A percentile compares a stretch with the other conserved stretches of the same genome.
Evolutionary conservation across 179 eudicot species (phyloP).

Genomic region (Nepenthes alata): DNA sequence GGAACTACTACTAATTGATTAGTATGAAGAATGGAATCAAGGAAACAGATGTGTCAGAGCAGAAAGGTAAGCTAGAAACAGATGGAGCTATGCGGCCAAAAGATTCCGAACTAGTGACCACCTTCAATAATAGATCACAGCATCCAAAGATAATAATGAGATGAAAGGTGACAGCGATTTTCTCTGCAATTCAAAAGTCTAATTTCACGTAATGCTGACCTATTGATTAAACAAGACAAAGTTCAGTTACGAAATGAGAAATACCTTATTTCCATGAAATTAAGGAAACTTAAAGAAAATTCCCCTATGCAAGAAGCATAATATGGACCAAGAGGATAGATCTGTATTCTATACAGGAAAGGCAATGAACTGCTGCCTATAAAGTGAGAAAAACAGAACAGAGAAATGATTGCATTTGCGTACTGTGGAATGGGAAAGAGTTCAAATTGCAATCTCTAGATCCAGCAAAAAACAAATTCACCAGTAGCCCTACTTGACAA

Average conservation of each 20-base stretch:
- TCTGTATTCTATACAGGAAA: not conserved
- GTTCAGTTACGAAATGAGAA: constrained; percentile 32
- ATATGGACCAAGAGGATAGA: not conserved
- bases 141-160: constrained; percentile 9
- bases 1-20: constrained; percentile 9
- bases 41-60: constrained; percentile 16
- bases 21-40: constrained; percentile 9
- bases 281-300: constrained; percentile 14
- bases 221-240: constrained; percentile 26
- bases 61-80: constrained; percentile 11
- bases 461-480: constrained; percentile 27
- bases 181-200: constrained; percentile 21
- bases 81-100: constrained; percentile 13
- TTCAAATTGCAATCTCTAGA: constrained; percentile 25
- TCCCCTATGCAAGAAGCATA: not conserved
- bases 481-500: constrained; percentile 31
- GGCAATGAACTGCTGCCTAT: not conserved
- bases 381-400: constrained; percentile 16
- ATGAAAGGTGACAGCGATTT: constrained; percentile 16
- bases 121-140: constrained; percentile 20
- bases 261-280: constrained; percentile 35
- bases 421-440: constrained; percentile 24
- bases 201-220: constrained; percentile 40
- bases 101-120: constrained; percentile 20
- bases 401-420: constrained; percentile 21